These are phyloP conservation scores for Plasmodium fragile DNA, from an alignment of 169 alveolate species.

Conservation along the genomic window DNA sequence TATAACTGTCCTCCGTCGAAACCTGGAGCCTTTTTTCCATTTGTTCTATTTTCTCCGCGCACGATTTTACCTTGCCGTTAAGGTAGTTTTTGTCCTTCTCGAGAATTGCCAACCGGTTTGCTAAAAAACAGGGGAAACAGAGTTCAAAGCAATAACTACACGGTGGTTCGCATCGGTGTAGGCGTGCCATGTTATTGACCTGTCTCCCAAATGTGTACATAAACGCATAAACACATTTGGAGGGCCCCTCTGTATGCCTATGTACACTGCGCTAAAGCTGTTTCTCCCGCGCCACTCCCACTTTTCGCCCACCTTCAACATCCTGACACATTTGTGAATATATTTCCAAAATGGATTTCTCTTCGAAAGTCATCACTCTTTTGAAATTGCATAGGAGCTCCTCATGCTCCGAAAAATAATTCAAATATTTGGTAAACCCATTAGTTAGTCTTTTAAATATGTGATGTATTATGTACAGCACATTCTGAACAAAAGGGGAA, in stretches of 20 bases:
- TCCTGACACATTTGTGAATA: constrained; percentile 14
- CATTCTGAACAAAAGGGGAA: constrained; percentile 7
- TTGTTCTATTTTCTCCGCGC: constrained; percentile 13
- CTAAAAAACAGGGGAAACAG: background rate
- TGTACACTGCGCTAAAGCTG: background rate
- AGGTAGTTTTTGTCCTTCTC: constrained; percentile 15
- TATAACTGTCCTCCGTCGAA: background rate
- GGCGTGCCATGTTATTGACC: background rate
- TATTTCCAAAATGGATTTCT: constrained; percentile 13
- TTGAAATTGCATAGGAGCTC: background rate
- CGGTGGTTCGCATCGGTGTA: background rate
- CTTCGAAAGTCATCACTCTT: constrained; percentile 33
- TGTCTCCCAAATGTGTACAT: background rate
- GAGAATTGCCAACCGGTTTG: constrained; percentile 7
- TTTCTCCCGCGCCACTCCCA: background rate
- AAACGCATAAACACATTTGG: background rate
- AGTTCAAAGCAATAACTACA: background rate
- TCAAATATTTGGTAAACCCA: constrained; percentile 29
- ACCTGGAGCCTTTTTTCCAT: constrained; percentile 6
- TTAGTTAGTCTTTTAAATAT: constrained; percentile 23
- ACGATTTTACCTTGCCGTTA: background rate
- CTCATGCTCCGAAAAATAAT: constrained; percentile 3
- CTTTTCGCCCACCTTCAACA: background rate
- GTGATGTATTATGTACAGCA: constrained; percentile 9
- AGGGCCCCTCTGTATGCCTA: background rate